Percentiles rank a stretch among this genome's conserved stretches.
phyloP scores from a whole-genome alignment of 2,329 filamentous ascomycete genomes.

The Podosphaera xanthii region DNA sequence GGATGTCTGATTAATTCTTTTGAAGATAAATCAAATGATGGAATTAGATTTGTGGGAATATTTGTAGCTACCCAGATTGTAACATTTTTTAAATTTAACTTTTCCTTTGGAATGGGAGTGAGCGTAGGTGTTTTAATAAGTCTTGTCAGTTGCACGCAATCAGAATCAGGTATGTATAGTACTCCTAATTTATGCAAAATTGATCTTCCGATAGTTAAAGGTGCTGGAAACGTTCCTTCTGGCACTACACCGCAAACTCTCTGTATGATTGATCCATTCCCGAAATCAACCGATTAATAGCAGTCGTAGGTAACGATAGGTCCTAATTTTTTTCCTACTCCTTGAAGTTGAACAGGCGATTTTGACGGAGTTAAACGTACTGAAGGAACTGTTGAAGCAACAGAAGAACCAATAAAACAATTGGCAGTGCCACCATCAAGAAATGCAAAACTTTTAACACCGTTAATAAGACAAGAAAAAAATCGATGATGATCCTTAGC shows the following conservation, averaged over 20 bases:
- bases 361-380: not conserved
- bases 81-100: not conserved
- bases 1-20: not conserved
- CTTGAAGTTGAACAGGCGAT: not conserved
- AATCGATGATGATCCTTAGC: not conserved
- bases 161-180: not conserved
- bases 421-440: not conserved
- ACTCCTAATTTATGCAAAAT: not conserved
- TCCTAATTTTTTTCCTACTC: not conserved
- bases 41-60: not conserved
- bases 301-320: not conserved
- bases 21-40: not conserved
- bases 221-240: conserved; percentile 1
- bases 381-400: not conserved
- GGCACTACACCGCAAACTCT: not conserved
- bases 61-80: not conserved
- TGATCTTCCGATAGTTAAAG: conserved; percentile 1
- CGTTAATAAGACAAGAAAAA: not conserved
- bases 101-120: not conserved
- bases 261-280: not conserved
- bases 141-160: not conserved
- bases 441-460: not conserved
- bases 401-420: not conserved
- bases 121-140: not conserved
- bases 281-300: not conserved